Percentiles rank a stretch among this genome's conserved stretches.
Evolutionary conservation across 2,329 filamentous ascomycete species (phyloP).

Genomic region (Lecanoromycetidae sp.): DNA sequence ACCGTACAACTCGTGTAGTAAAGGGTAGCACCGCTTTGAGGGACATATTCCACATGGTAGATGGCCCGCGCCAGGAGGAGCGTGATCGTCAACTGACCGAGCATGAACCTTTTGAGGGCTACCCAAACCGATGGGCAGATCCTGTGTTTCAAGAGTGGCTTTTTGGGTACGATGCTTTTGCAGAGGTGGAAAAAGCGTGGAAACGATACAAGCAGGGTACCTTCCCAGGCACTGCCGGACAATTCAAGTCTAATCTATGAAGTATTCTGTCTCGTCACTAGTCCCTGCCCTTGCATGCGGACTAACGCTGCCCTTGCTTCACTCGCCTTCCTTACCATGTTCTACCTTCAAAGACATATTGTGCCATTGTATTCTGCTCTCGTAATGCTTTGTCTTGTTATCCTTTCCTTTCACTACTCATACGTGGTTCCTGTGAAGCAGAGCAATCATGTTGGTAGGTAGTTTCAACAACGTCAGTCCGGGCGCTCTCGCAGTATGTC

Average conservation of each 20-base stretch:
- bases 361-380: not conserved
- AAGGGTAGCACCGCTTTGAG: constrained; percentile 49
- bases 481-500: constrained; percentile 5
- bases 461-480: constrained; percentile 5
- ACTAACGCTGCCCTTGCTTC: not conserved
- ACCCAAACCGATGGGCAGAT: constrained; percentile 20
- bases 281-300: not conserved
- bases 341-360: not conserved
- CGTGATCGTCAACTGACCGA: constrained; percentile 31
- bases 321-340: not conserved
- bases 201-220: constrained; percentile 12
- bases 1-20: constrained; percentile 49
- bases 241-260: constrained; percentile 10
- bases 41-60: constrained; percentile 48
- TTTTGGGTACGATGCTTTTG: constrained; percentile 20
- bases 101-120: constrained; percentile 19
- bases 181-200: constrained; percentile 20
- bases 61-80: constrained; percentile 44
- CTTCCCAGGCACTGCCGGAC: constrained; percentile 16
- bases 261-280: too few relatives aligned
- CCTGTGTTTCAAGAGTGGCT: constrained; percentile 19
- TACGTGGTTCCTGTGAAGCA: not conserved
- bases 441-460: constrained; percentile 1
- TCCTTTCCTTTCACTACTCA: not conserved
- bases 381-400: not conserved